These are phyloP conservation scores for Sporormia fimetaria DNA, from an alignment of 495 filamentous ascomycete species.

Conservation along the genomic window DNA sequence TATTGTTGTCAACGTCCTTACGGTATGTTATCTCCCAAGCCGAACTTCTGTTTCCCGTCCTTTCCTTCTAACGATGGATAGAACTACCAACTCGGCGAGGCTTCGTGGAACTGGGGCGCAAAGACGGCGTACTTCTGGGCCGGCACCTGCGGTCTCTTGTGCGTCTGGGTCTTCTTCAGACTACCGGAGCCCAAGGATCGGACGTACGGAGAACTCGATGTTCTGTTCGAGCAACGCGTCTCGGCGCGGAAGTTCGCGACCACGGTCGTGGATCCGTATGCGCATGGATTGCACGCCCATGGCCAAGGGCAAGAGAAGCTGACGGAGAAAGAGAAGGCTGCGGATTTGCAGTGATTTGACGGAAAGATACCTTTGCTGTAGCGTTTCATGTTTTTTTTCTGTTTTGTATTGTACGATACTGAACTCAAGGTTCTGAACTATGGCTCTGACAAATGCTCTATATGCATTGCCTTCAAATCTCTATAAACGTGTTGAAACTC, in stretches of 20 bases:
- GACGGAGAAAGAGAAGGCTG: background rate
- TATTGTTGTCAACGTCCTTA: conserved; percentile 20
- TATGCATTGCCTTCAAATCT: too few species aligned
- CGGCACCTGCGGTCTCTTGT: conserved; percentile 22
- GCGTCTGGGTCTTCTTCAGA: conserved; percentile 64
- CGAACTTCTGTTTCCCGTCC: background rate
- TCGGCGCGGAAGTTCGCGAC: conserved; percentile 14
- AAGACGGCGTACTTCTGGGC: conserved; percentile 21
- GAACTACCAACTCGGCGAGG: conserved; percentile 15
- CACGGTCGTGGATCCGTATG: conserved; percentile 12
- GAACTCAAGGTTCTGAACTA: too few species aligned
- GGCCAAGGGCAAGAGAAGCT: background rate
- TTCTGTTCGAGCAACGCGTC: conserved; percentile 49
- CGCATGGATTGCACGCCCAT: background rate
- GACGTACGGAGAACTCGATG: conserved; percentile 64
- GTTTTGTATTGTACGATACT: too few species aligned
- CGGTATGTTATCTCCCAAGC: conserved; percentile 3
- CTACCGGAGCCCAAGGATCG: conserved; percentile 79
- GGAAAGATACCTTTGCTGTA: background rate
- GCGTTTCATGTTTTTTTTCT: too few species aligned
- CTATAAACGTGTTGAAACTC: too few species aligned
- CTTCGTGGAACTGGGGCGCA: conserved; percentile 14
- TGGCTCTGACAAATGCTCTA: too few species aligned
- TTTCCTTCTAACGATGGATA: background rate
- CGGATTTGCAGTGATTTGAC: background rate